phyloP scores from a whole-genome alignment of 495 filamentous ascomycete genomes.

The Penicillium maclennaniae region DNA sequence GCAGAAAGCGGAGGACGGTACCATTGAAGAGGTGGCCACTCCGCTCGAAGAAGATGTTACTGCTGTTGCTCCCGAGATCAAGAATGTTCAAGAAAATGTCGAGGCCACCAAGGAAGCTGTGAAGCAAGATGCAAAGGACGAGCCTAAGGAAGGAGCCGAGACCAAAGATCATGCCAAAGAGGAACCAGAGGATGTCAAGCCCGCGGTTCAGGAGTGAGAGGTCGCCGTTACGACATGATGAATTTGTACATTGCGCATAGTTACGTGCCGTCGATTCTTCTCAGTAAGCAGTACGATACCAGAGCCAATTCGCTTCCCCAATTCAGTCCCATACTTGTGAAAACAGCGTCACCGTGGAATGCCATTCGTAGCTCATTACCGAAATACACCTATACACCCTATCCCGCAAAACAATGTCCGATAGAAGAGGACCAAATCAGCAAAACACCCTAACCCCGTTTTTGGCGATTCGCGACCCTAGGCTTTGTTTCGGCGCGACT shows the following conservation, averaged over 20 bases:
- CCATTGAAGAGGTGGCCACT: conserved; percentile 31
- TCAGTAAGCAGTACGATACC: conserved; percentile 18
- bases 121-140: conserved; percentile 12
- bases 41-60: conserved; percentile 22
- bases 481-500: conserved; percentile 44
- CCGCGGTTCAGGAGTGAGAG: conserved; percentile 21
- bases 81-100: not conserved
- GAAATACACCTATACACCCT: conserved; percentile 2
- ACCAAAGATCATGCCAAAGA: conserved; percentile 10
- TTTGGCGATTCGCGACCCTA: not conserved
- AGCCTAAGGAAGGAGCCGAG: conserved; percentile 2
- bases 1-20: conserved; percentile 15
- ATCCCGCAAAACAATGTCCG: not conserved
- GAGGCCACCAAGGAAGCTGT: conserved; percentile 3
- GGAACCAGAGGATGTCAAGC: conserved; percentile 26
- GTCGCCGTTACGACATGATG: conserved; percentile 14
- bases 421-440: conserved; percentile 1
- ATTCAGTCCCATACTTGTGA: not conserved
- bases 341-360: conserved; percentile 7
- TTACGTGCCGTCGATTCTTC: conserved; percentile 10
- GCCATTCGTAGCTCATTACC: conserved; percentile 24
- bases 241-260: conserved; percentile 12
- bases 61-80: not conserved
- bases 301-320: not conserved
- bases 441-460: conserved; percentile 25